Evolutionary conservation across 208 protist genomes (phyloP), one percentile per base, ranked within the genome.

Genomic region (Herpetomonas samuelpessoai): DNA sequence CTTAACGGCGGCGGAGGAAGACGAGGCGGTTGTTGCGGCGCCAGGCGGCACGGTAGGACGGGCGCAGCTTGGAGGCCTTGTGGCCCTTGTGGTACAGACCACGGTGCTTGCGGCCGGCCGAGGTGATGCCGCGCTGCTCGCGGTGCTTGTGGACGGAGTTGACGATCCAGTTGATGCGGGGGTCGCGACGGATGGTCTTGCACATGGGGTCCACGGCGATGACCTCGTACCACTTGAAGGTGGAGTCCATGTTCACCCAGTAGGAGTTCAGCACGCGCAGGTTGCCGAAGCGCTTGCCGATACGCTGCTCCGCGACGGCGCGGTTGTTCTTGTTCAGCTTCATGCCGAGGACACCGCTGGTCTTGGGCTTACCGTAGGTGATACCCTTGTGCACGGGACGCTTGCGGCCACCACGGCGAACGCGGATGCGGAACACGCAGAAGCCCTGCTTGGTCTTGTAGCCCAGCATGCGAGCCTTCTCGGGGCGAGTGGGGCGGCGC

Each of bases 371-470:
- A 85, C 98, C 98, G 88, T 99, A 96, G 64, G 92, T 93, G 67
- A 97, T 98, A 86, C 98, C 98, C 86, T 98, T 98, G 82, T 89
- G 86, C 49, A 95, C 90, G 30, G 82, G 96, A 79, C 98, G 92
- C 88, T 99, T 99, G 81, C 98, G 97, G 57, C 96, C 96, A 93
- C 98, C 98, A 84, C 98, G 95, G 79, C 98, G 93, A 28, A 99
- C 91, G 76, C 98, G 95, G 52, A 99, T 92, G 66, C 98, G 97
- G 91, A 99, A 99, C 62, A 99, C 88, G 67, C 97, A 92, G 81
- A 96, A 99, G 63, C 99, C 99, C 81, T 98, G 97, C 93, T 99
- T 99, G 56, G 96, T 96, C 91, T 99, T 99, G 97, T 99, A 99
- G 81, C 99, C 99, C 38, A 99, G 83, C 71, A 92, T 88, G 72